Conservation (phyloP, 1,139 yeast genomes). For the Lodderomyces jiufengensis region DNA sequence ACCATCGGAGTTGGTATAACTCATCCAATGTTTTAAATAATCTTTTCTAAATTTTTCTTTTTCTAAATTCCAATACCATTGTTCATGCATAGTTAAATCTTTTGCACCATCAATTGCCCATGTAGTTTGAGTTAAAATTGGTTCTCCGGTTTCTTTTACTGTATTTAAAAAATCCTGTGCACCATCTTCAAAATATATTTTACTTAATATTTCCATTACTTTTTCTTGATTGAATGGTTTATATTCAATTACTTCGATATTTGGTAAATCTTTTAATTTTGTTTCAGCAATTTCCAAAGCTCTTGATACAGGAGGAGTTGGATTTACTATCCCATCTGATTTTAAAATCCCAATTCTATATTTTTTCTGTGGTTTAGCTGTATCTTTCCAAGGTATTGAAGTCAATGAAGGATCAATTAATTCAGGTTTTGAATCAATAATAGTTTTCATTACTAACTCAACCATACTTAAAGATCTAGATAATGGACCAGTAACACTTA, state of each 20-base stretch:
- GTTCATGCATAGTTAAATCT: conserved; percentile 15
- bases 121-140: conserved; percentile 18
- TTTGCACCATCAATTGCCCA: conserved; percentile 17
- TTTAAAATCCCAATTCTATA: conserved; percentile 17
- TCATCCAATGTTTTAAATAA: conserved; percentile 18
- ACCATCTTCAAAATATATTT: conserved; percentile 23
- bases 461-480: conserved; percentile 27
- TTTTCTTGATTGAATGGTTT: conserved; percentile 17
- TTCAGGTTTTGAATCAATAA: conserved; percentile 25
- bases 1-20: conserved; percentile 26
- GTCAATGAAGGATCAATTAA: conserved; percentile 17
- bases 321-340: conserved; percentile 18
- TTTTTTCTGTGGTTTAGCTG: conserved; percentile 12
- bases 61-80: conserved; percentile 21
- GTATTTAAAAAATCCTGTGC: conserved; percentile 20
- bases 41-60: conserved; percentile 21
- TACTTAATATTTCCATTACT: conserved; percentile 14
- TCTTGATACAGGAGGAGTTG: conserved; percentile 21
- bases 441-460: conserved; percentile 25
- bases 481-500: conserved; percentile 48
- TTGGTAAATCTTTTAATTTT: conserved; percentile 11
- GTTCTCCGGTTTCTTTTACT: conserved; percentile 18
- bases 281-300: conserved; percentile 19
- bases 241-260: conserved; percentile 18
- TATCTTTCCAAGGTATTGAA: conserved; percentile 17